These are phyloP conservation scores for Monosporascus cannonballus DNA, from an alignment of 2,329 filamentous ascomycete genomes.

Conservation along the genomic window DNA sequence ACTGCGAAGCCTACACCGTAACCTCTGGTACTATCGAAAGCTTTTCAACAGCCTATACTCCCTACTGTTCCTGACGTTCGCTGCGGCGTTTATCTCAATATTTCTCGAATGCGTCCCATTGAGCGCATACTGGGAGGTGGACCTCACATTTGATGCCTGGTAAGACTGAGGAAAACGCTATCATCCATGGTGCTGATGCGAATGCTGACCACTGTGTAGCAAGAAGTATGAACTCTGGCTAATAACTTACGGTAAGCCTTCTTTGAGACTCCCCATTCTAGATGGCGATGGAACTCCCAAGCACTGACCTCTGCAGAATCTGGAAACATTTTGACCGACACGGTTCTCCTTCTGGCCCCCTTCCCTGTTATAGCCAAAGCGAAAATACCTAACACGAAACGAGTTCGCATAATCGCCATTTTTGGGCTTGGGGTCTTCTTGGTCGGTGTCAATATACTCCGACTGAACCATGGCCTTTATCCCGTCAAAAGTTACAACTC, in stretches of 20 bases:
- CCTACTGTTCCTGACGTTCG: conserved; percentile 7
- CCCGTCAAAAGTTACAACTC: not conserved
- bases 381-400: not conserved
- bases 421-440: conserved; percentile 4
- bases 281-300: not conserved
- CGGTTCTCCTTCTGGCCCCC: conserved; percentile 6
- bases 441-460: conserved; percentile 8
- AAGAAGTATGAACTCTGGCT: conserved; percentile 5
- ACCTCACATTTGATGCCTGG: not conserved
- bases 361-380: conserved; percentile 6
- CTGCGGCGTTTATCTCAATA: conserved; percentile 6
- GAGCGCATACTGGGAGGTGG: conserved; percentile 7
- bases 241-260: conserved; percentile 9
- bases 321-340: conserved; percentile 9
- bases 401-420: conserved; percentile 1
- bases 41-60: not conserved
- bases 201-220: not conserved
- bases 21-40: not conserved
- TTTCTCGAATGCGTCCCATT: conserved; percentile 11
- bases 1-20: not conserved
- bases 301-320: conserved; percentile 4
- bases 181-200: not conserved
- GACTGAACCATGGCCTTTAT: conserved; percentile 4
- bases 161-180: not conserved
- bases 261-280: not conserved